Percentiles rank a stretch among this genome's conserved stretches.
phyloP scores from a whole-genome alignment of 2,329 filamentous ascomycete genomes.

The Cordyceps farinosa region DNA sequence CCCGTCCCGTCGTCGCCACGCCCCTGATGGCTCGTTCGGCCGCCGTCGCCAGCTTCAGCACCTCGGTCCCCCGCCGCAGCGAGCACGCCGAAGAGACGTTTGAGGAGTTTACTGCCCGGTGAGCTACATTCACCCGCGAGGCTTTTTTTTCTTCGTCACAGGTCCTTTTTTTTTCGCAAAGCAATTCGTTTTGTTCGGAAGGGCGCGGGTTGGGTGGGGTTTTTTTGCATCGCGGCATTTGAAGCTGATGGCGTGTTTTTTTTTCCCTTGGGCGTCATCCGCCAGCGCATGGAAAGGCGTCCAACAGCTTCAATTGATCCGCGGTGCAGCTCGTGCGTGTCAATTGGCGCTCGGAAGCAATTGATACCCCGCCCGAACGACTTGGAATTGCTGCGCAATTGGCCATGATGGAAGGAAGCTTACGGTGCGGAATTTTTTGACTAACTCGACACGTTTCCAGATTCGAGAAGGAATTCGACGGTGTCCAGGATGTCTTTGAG shows the following conservation, averaged over 20 bases:
- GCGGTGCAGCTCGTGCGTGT: not conserved
- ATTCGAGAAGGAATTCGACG: slow-evolving; percentile 99
- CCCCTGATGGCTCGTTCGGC: slow-evolving; percentile 54
- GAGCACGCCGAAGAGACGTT: slow-evolving; percentile 93
- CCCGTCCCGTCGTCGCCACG: slow-evolving; percentile 52
- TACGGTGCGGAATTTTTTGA: slow-evolving; percentile 24
- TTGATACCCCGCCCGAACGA: not conserved
- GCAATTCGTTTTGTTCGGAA: not conserved
- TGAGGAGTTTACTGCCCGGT: slow-evolving; percentile 98
- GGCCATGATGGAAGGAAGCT: slow-evolving; percentile 19
- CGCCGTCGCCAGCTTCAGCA: slow-evolving; percentile 58
- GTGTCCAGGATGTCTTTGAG: slow-evolving; percentile 98
- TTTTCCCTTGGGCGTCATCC: no score
- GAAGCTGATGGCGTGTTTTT: slow-evolving; percentile 11
- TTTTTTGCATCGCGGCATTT: slow-evolving; percentile 12
- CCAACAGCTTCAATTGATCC: slow-evolving; percentile 1
- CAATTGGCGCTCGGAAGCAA: not conserved
- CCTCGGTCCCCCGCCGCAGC: slow-evolving; percentile 51
- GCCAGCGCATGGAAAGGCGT: not conserved
- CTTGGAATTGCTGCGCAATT: not conserved
- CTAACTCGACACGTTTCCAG: slow-evolving; percentile 44
- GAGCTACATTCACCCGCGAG: slow-evolving; percentile 36
- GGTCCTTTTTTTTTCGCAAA: not conserved
- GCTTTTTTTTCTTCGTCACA: not conserved
- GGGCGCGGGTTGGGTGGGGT: not conserved